Conservation (phyloP, 2,329 filamentous ascomycete genomes). For the Penicillium capsulatum region DNA sequence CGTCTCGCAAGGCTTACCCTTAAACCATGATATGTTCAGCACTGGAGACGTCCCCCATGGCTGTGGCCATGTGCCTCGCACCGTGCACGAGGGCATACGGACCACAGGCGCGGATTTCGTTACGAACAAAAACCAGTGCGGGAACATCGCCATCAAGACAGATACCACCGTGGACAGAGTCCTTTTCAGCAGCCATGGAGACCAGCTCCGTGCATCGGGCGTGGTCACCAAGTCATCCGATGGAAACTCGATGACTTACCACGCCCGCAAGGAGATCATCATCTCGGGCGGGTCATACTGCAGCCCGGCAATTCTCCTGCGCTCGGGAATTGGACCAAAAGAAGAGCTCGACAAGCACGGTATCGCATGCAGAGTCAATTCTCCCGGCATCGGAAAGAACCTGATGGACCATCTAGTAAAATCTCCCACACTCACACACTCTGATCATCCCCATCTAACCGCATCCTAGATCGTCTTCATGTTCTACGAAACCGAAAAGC, state of each 20-base stretch:
- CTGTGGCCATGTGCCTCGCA: constrained; percentile 54
- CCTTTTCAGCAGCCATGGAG: constrained; percentile 39
- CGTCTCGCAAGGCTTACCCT: constrained; percentile 51
- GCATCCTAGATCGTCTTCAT: constrained; percentile 51
- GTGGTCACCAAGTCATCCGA: constrained; percentile 21
- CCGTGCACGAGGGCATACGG: constrained; percentile 51
- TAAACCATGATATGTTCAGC: constrained; percentile 59
- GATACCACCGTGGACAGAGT: constrained; percentile 53
- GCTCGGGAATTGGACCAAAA: constrained; percentile 51
- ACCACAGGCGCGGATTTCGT: constrained; percentile 54
- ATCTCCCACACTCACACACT: constrained; percentile 1
- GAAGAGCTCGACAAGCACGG: constrained; percentile 41
- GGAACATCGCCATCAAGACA: constrained; percentile 49
- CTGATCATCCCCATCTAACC: constrained; percentile 7
- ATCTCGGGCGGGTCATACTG: constrained; percentile 49
- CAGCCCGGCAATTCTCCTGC: constrained; percentile 52
- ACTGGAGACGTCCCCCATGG: constrained; percentile 51
- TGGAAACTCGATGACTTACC: constrained; percentile 38
- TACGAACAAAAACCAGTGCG: constrained; percentile 39
- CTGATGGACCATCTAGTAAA: constrained; percentile 51
- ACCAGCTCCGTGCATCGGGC: constrained; percentile 42
- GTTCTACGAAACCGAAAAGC: constrained; percentile 56
- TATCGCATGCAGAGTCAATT: constrained; percentile 44
- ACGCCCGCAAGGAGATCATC: constrained; percentile 47
- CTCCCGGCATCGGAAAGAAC: constrained; percentile 53